A percentile compares a stretch with the other conserved stretches of the same genome.
phyloP scores from a whole-genome alignment of 108 stramenopile species.

The Nitzschia sp. region DNA sequence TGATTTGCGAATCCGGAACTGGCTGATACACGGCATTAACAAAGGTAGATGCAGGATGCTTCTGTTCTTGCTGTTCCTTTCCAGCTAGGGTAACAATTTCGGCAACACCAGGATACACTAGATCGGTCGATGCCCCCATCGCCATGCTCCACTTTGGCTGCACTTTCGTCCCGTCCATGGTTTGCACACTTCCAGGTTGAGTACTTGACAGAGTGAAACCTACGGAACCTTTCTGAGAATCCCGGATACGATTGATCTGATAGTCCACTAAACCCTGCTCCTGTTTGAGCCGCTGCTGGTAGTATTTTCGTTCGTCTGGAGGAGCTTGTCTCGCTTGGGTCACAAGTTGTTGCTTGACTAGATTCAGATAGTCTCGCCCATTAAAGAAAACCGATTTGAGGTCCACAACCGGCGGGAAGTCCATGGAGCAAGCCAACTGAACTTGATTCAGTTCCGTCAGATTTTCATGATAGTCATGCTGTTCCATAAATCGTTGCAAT shows the following conservation, averaged over 20 bases:
- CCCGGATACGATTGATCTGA: conserved; percentile 33
- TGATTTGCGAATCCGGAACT: conserved; percentile 34
- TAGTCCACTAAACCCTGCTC: conserved; percentile 37
- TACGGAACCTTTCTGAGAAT: conserved; percentile 34
- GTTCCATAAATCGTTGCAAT: conserved; percentile 37
- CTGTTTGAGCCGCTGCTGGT: conserved; percentile 18
- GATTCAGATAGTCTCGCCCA: conserved; percentile 26
- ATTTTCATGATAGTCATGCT: conserved; percentile 39
- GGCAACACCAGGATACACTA: conserved; percentile 35
- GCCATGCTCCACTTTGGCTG: conserved; percentile 45
- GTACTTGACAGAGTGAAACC: conserved; percentile 36
- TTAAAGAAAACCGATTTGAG: conserved; percentile 15
- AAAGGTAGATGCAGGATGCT: conserved; percentile 35
- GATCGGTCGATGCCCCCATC: conserved; percentile 29
- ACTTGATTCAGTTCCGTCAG: conserved; percentile 36
- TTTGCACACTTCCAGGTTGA: conserved; percentile 5
- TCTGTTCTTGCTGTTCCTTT: conserved; percentile 16
- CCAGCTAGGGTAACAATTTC: conserved; percentile 21
- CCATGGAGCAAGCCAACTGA: conserved; percentile 30
- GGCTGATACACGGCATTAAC: conserved; percentile 34
- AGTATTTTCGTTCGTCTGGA: conserved; percentile 23
- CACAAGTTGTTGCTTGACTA: conserved; percentile 12
- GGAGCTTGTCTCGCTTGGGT: neutral
- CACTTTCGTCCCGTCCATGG: neutral
- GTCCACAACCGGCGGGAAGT: conserved; percentile 32